These are phyloP conservation scores for Raddia guianensis DNA, from an alignment of 176 grass and related monocot species.

Conservation along the genomic window DNA sequence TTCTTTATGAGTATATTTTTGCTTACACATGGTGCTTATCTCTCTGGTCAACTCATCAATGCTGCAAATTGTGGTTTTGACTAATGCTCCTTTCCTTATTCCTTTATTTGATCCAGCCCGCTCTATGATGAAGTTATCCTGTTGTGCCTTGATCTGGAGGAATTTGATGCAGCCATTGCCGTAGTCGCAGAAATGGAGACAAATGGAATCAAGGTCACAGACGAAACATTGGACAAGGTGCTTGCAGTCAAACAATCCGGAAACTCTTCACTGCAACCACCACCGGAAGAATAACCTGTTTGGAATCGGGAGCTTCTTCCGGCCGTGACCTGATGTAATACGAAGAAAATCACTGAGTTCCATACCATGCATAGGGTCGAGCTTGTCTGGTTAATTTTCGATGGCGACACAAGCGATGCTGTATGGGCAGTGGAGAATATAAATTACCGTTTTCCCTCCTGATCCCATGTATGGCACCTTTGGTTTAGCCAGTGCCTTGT, in stretches of 20 bases:
- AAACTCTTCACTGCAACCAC: slow-evolving; percentile 51
- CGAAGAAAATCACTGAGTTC: neutral
- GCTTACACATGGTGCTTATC: neutral
- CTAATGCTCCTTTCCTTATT: slow-evolving; percentile 27
- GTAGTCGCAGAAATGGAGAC: slow-evolving; percentile 90
- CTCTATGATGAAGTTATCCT: slow-evolving; percentile 84
- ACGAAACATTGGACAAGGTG: slow-evolving; percentile 87
- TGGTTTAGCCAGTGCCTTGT: neutral
- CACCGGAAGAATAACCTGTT: slow-evolving; percentile 19
- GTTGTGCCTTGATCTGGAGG: slow-evolving; percentile 79
- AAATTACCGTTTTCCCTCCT: neutral
- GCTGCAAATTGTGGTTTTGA: neutral
- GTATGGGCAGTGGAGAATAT: neutral
- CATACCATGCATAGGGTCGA: neutral
- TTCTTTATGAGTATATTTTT: slow-evolving; percentile 26
- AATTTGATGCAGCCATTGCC: slow-evolving; percentile 83
- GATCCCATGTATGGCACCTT: neutral
- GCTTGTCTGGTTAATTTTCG: neutral
- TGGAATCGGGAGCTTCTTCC: slow-evolving; percentile 1
- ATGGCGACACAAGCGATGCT: neutral
- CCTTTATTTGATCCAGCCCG: slow-evolving; percentile 55
- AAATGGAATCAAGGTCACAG: slow-evolving; percentile 77
- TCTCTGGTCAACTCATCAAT: neutral
- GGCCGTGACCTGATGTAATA: neutral
- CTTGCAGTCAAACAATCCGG: slow-evolving; percentile 62